Evolutionary conservation across 176 grass and related monocot species (phyloP).

Genomic region (Oryza meridionalis): DNA sequence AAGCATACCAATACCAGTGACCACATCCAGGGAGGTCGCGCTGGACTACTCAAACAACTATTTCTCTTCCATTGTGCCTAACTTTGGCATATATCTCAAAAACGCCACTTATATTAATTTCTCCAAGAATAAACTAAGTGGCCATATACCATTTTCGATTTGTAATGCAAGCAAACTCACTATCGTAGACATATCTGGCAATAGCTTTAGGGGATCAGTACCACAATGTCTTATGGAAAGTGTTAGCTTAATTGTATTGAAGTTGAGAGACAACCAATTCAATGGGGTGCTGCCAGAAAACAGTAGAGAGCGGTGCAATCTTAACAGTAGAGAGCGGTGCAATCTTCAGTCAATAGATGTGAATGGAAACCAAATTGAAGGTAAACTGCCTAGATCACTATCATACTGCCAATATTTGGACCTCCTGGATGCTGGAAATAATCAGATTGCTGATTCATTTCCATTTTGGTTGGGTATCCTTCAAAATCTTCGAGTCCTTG

Average conservation of each 20-base stretch:
- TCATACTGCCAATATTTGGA: background rate
- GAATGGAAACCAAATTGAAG: constrained; percentile 18
- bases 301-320: background rate
- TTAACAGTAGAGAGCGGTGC: constrained; percentile 21
- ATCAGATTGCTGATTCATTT: constrained; percentile 18
- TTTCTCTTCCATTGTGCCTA: background rate
- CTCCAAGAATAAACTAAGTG: constrained; percentile 32
- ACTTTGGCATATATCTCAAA: background rate
- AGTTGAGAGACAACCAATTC: constrained; percentile 25
- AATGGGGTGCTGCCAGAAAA: background rate
- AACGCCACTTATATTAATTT: background rate
- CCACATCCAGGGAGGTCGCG: rapidly evolving
- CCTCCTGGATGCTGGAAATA: constrained; percentile 41
- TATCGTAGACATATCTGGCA: constrained; percentile 29
- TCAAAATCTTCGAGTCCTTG: constrained; percentile 29
- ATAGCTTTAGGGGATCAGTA: constrained; percentile 27
- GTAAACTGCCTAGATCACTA: constrained; percentile 34
- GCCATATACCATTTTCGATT: constrained; percentile 33
- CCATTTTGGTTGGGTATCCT: constrained; percentile 34
- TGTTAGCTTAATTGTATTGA: background rate
- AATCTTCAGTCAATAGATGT: constrained; percentile 32
- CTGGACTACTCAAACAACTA: constrained; percentile 21
- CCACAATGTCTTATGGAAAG: constrained; percentile 4
- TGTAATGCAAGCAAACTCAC: background rate
- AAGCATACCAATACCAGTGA: background rate